Evolutionary conservation across 331 rosid genomes (phyloP), one percentile per base, ranked within the genome.

Genomic region (Erythrophleum ivorense): DNA sequence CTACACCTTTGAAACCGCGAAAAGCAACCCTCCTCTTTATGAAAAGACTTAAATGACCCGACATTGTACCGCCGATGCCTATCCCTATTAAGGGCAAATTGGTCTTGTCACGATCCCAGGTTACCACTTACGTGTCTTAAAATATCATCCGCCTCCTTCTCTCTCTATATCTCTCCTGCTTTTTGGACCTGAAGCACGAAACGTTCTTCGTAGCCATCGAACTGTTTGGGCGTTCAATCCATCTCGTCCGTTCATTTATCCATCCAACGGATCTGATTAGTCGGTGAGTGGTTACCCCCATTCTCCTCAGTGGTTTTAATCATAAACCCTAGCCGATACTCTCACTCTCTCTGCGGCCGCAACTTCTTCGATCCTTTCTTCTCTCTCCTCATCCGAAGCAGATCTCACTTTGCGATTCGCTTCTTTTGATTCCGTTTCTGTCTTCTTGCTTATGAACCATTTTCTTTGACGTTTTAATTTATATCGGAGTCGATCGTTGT

Each of bases 321-420:
- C 89, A 91, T 90, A 94, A 94, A 94, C 97, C 98, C 98, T 94
- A 94, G 94, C 97, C 93, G 89, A 78, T 41, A 46, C 76, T 66
- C 41, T 64, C 16, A 4, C 0, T 14, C 40, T 24, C 49, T 59
- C 83, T 41, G 73, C 53, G 53, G 73, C 73, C 36, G 45, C 55
- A 43, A 5, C 54, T 69, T 41, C 81, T 43, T 45, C 79, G 80
- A 80, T 86, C 83, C 1, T 31, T 34, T 11, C 16, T 41, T 77
- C 77, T 84, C 70, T 34, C 45, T 73, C 48, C 53, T 19, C 58
- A 16, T 79, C 29, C 49, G 6, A 53, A 16, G 0, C 71, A 80
- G 90, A 91, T 89, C 95, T 86, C 33, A 18, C 73, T 9, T 58
- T 50, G 10, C 9, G 11, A 52, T 71, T 62, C 29, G 3, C 19